These are phyloP conservation scores for Nicotiana benthamiana DNA, from an alignment of 257 asterid genomes.

Conservation along the genomic window DNA sequence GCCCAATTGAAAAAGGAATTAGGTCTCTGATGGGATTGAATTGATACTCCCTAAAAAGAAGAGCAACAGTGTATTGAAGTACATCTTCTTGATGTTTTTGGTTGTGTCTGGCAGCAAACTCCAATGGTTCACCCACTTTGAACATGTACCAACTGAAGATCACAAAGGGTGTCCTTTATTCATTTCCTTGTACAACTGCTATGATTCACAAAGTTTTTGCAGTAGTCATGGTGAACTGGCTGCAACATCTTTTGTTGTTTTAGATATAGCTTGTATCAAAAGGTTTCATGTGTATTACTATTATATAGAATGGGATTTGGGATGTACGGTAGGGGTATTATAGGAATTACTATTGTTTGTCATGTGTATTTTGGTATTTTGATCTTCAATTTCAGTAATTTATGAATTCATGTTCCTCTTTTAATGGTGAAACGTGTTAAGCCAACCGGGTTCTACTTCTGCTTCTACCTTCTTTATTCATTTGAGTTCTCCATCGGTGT, in stretches of 20 bases:
- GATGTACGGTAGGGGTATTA: too few species aligned
- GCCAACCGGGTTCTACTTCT: too few species aligned
- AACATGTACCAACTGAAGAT: background rate
- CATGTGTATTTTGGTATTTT: too few species aligned
- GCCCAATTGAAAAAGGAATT: constrained; percentile 70
- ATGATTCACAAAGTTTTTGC: background rate
- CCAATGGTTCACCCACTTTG: background rate
- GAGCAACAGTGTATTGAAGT: background rate
- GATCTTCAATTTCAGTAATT: too few species aligned
- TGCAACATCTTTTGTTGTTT: background rate
- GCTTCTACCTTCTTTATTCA: too few species aligned
- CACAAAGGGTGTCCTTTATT: background rate
- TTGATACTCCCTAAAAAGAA: background rate
- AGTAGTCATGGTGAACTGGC: background rate
- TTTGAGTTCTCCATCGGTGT: too few species aligned
- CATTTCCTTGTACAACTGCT: background rate
- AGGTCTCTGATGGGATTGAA: constrained; percentile 40
- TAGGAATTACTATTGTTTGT: too few species aligned
- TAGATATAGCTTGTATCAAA: background rate
- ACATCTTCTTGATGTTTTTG: background rate
- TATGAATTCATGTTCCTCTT: too few species aligned
- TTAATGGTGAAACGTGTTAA: too few species aligned
- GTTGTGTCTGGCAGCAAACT: background rate
- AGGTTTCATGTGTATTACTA: background rate
- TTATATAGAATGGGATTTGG: too few species aligned